Conservation (phyloP, 495 filamentous ascomycete species). For the Penicillium longicatenatum region DNA sequence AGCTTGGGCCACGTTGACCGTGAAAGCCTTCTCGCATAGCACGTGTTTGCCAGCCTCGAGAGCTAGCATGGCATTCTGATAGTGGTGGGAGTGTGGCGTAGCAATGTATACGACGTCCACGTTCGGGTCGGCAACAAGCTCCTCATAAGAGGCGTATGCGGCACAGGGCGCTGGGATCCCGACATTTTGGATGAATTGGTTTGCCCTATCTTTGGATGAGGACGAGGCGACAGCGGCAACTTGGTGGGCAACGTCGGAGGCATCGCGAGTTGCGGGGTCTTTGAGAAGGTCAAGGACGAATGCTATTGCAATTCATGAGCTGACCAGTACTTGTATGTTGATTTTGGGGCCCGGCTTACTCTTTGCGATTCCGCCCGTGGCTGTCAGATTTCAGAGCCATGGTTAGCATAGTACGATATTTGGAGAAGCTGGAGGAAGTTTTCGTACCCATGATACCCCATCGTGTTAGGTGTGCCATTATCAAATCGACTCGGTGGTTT, state of each 20-base stretch:
- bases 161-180: conserved; percentile 65
- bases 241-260: conserved; percentile 74
- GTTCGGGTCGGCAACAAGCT: conserved; percentile 72
- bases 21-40: conserved; percentile 92
- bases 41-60: conserved; percentile 85
- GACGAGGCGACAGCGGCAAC: conserved; percentile 83
- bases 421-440: not conserved
- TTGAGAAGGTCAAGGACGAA: conserved; percentile 84
- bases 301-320: conserved; percentile 35
- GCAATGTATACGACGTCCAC: conserved; percentile 92
- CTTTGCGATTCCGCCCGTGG: conserved; percentile 78
- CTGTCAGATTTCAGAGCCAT: conserved; percentile 35
- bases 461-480: conserved; percentile 58
- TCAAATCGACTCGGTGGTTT: not conserved
- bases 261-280: conserved; percentile 70
- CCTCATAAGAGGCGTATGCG: conserved; percentile 78
- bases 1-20: conserved; percentile 82
- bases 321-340: not conserved
- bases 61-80: conserved; percentile 82
- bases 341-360: conserved; percentile 44
- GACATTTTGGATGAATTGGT: conserved; percentile 68
- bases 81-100: conserved; percentile 95
- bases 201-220: conserved; percentile 65
- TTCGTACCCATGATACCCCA: conserved; percentile 76
- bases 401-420: not conserved